These are phyloP conservation scores for Ligustrum vulgare DNA, from an alignment of 257 asterid species.

Conservation along the genomic window DNA sequence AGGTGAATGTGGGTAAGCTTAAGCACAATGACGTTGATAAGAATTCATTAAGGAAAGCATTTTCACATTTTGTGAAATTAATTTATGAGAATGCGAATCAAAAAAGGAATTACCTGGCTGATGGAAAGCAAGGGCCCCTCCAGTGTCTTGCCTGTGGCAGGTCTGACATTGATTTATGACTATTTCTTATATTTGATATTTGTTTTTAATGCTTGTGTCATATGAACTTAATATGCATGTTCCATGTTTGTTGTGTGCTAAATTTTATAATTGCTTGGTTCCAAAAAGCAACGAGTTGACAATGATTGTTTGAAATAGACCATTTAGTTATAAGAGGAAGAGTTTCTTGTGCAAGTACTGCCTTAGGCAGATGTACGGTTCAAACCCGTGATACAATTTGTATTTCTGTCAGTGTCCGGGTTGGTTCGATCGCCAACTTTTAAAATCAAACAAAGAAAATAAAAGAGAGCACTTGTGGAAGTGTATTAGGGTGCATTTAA, in stretches of 20 bases:
- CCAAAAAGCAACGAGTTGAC: neutral
- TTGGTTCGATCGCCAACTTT: no score
- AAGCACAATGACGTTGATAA: constrained; percentile 72
- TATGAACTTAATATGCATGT: neutral
- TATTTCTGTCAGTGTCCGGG: no score
- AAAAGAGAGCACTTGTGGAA: neutral
- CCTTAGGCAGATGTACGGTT: neutral
- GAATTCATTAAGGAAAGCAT: constrained; percentile 53
- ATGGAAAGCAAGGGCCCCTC: constrained; percentile 75
- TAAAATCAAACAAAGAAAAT: no score
- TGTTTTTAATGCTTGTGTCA: constrained; percentile 13
- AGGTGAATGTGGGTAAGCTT: constrained; percentile 42
- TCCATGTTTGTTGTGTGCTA: neutral
- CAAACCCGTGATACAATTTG: no score
- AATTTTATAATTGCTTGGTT: no score
- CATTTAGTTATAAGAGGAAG: neutral
- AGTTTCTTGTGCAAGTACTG: neutral
- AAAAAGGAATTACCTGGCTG: constrained; percentile 63
- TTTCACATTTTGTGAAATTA: constrained; percentile 67
- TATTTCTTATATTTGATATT: neutral
- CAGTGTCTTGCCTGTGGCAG: constrained; percentile 75
- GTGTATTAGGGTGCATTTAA: neutral
- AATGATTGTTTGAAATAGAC: neutral
- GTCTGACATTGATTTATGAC: constrained; percentile 46
- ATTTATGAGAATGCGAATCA: constrained; percentile 58